Evolutionary conservation across 257 asterid genomes (phyloP).

Genomic region (Plectranthus barbatus): DNA sequence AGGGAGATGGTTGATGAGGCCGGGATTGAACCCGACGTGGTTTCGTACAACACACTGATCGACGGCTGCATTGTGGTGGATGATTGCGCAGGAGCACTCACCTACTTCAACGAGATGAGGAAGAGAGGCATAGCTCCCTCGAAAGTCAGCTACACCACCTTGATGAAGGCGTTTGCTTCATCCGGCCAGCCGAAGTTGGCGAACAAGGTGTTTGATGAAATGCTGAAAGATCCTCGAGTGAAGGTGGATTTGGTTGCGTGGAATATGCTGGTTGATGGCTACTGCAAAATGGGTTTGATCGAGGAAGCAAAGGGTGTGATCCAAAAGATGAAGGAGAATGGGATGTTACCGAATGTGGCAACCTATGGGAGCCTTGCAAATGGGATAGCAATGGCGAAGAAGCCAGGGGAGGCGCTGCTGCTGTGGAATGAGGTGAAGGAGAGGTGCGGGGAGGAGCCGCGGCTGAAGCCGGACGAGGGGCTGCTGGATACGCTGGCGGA

Average conservation of each 20-base stretch:
- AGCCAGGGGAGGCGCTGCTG: conserved; percentile 92
- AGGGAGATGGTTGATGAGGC: conserved; percentile 57
- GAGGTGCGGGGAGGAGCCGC: conserved; percentile 59
- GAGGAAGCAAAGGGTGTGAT: conserved; percentile 66
- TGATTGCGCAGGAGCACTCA: conserved; percentile 77
- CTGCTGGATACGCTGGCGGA: conserved; percentile 84
- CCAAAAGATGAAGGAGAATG: conserved; percentile 63
- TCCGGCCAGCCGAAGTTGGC: conserved; percentile 86
- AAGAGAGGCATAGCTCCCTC: conserved; percentile 84
- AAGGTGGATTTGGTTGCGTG: conserved; percentile 86
- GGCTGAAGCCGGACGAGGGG: conserved; percentile 78
- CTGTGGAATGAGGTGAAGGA: conserved; percentile 90
- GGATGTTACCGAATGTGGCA: conserved; percentile 59
- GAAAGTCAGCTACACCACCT: conserved; percentile 83
- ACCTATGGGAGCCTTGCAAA: conserved; percentile 91
- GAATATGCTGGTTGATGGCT: conserved; percentile 93
- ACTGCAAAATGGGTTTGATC: conserved; percentile 59
- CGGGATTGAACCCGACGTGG: conserved; percentile 79
- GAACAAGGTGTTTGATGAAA: conserved; percentile 75
- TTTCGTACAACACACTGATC: conserved; percentile 78
- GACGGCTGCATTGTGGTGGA: conserved; percentile 82
- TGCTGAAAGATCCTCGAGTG: conserved; percentile 83
- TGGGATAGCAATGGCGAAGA: conserved; percentile 76
- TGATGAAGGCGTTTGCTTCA: conserved; percentile 93
- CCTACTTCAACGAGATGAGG: conserved; percentile 91